Percentiles rank a stretch among this genome's conserved stretches.
phyloP scores from a whole-genome alignment of 495 filamentous ascomycete genomes.

The Talaromyces proteolyticus region DNA sequence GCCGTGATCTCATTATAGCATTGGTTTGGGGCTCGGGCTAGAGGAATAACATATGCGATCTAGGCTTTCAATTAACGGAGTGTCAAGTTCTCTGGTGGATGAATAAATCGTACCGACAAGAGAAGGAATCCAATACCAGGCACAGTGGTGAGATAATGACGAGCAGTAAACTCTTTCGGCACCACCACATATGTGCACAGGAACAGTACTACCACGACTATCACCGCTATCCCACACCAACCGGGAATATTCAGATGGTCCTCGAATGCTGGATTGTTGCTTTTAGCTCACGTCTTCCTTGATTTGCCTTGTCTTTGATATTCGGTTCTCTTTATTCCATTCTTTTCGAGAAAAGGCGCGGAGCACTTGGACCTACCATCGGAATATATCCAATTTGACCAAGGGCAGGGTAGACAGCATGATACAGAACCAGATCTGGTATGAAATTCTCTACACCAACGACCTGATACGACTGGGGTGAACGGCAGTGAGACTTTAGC shows the following conservation, averaged over 20 bases:
- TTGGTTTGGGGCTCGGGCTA: not conserved
- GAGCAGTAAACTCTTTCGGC: not conserved
- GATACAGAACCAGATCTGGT: not conserved
- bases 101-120: not conserved
- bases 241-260: not conserved
- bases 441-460: not conserved
- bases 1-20: not conserved
- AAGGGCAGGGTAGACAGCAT: not conserved
- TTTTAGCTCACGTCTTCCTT: not conserved
- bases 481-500: too few relatives aligned
- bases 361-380: not conserved
- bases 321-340: too few relatives aligned
- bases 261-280: not conserved
- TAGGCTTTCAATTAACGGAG: too few relatives aligned
- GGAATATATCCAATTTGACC: not conserved
- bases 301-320: too few relatives aligned
- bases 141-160: not conserved
- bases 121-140: not conserved
- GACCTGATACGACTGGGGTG: not conserved
- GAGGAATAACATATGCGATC: not conserved
- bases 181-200: not conserved
- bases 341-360: too few relatives aligned
- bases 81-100: too few relatives aligned
- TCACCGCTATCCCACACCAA: not conserved
- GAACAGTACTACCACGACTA: not conserved